phyloP scores from a whole-genome alignment of 177 flowering plant genomes.

The Vitis hybrid region DNA sequence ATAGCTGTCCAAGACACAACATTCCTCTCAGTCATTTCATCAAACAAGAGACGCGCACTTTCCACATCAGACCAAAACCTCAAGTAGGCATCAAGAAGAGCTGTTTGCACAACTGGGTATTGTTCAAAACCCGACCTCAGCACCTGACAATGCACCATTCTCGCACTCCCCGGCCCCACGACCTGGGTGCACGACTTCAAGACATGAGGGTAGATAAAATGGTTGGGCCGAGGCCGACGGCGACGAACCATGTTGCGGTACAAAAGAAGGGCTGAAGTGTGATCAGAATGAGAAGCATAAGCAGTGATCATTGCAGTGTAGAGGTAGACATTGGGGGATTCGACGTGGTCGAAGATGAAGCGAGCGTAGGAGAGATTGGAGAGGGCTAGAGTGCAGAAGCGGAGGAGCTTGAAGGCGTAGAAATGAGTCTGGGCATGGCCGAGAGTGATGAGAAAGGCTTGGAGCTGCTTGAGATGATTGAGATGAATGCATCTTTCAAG shows the following conservation, averaged over 20 bases:
- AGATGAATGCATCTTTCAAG: slow-evolving; percentile 43
- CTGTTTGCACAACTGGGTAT: slow-evolving; percentile 64
- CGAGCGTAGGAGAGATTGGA: slow-evolving; percentile 55
- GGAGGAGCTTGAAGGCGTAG: slow-evolving; percentile 66
- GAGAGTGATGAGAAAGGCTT: slow-evolving; percentile 44
- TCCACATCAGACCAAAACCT: slow-evolving; percentile 33
- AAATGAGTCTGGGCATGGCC: slow-evolving; percentile 57
- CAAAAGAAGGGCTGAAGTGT: slow-evolving; percentile 32
- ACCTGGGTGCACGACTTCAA: slow-evolving; percentile 40
- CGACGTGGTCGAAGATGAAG: slow-evolving; percentile 42
- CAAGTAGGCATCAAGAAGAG: slow-evolving; percentile 52
- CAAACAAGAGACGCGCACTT: slow-evolving; percentile 53
- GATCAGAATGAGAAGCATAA: slow-evolving; percentile 36
- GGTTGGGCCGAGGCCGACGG: slow-evolving; percentile 44
- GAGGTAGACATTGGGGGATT: slow-evolving; percentile 50
- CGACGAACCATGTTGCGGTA: slow-evolving; percentile 49
- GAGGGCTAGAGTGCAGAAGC: slow-evolving; percentile 49
- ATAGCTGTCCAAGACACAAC: slow-evolving; percentile 69
- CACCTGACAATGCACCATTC: slow-evolving; percentile 54
- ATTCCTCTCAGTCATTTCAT: slow-evolving; percentile 58
- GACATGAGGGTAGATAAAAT: slow-evolving; percentile 58
- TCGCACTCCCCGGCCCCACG: slow-evolving; percentile 19
- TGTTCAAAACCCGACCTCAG: slow-evolving; percentile 51
- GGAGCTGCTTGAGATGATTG: slow-evolving; percentile 62
- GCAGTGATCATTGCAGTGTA: slow-evolving; percentile 72